Conservation (phyloP, 192 early-diverging fungal species). For the Coemansia sp. region DNA sequence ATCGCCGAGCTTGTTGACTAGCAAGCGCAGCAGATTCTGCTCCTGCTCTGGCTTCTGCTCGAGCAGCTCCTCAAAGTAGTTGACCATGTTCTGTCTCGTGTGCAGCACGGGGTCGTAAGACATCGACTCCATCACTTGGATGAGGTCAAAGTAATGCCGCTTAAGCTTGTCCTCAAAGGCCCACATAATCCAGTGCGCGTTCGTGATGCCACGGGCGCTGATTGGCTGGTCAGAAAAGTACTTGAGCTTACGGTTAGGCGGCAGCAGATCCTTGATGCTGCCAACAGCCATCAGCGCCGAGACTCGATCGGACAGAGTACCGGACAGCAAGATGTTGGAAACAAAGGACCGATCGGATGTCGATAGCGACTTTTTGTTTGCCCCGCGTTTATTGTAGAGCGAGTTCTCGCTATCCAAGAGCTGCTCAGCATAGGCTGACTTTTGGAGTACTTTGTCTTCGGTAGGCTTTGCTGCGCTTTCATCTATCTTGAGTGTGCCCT, state of each 20-base stretch:
- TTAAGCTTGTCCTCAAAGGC: conserved; percentile 94
- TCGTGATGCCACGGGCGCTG: conserved; percentile 58
- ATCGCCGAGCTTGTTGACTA: conserved; percentile 97
- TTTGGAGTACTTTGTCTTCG: conserved; percentile 45
- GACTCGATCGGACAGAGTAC: conserved; percentile 91
- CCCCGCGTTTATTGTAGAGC: conserved; percentile 55
- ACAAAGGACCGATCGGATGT: conserved; percentile 86
- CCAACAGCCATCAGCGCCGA: conserved; percentile 87
- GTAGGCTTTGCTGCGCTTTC: conserved; percentile 22
- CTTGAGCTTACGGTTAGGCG: conserved; percentile 78
- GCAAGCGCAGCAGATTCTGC: conserved; percentile 86
- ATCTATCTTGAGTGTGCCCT: conserved; percentile 10
- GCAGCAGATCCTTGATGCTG: conserved; percentile 89
- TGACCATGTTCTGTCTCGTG: conserved; percentile 80
- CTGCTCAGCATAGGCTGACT: conserved; percentile 58
- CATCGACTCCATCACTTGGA: conserved; percentile 84
- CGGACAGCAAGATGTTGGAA: conserved; percentile 82
- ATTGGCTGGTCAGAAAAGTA: conserved; percentile 94
- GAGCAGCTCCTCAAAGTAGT: conserved; percentile 76
- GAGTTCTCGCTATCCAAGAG: conserved; percentile 70
- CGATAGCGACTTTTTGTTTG: conserved; percentile 60
- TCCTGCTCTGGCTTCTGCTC: conserved; percentile 93
- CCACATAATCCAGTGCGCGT: conserved; percentile 85
- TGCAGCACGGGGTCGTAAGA: conserved; percentile 84
- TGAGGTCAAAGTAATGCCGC: conserved; percentile 86